Conservation (phyloP, 352 stramenopile genomes). For the Phytophthora tentaculata region DNA sequence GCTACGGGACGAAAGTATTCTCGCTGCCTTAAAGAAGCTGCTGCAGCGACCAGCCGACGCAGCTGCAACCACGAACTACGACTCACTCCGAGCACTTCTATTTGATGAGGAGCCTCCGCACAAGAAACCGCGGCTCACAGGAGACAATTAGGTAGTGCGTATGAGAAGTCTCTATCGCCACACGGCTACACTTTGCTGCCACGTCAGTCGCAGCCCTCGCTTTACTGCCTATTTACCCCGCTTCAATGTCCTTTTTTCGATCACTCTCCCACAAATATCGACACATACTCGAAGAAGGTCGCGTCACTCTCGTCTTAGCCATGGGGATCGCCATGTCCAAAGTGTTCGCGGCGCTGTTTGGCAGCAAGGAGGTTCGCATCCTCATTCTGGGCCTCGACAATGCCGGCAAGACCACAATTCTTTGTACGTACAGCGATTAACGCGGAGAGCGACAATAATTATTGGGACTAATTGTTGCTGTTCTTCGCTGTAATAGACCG, state of each 20-base stretch:
- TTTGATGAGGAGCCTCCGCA: slow-evolving; percentile 46
- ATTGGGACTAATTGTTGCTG: slow-evolving; percentile 12
- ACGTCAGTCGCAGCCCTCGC: slow-evolving; percentile 12
- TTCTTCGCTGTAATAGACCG: slow-evolving; percentile 50
- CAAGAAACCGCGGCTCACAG: slow-evolving; percentile 63
- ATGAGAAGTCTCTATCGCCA: background rate
- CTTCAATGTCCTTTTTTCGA: slow-evolving; percentile 1
- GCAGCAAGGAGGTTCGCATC: slow-evolving; percentile 99
- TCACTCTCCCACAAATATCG: slow-evolving; percentile 34
- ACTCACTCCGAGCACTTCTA: slow-evolving; percentile 33
- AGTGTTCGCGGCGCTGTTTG: slow-evolving; percentile 98
- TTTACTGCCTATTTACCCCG: background rate
- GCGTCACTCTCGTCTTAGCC: slow-evolving; percentile 9
- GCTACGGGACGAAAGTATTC: slow-evolving; percentile 55
- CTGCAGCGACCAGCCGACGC: slow-evolving; percentile 23
- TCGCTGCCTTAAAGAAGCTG: slow-evolving; percentile 47
- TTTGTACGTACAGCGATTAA: slow-evolving; percentile 84
- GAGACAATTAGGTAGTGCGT: slow-evolving; percentile 29
- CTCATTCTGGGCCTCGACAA: slow-evolving; percentile 99
- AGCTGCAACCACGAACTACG: slow-evolving; percentile 26
- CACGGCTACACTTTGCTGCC: slow-evolving; percentile 2
- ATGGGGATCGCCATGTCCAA: slow-evolving; percentile 99
- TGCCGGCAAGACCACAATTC: slow-evolving; percentile 99
- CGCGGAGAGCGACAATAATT: background rate
- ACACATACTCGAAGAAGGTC: slow-evolving; percentile 27